Percentiles rank a stretch among this genome's conserved stretches.
Evolutionary conservation across 371 early-diverging fungal species (phyloP).

Genomic region (Parasitella parasitica): DNA sequence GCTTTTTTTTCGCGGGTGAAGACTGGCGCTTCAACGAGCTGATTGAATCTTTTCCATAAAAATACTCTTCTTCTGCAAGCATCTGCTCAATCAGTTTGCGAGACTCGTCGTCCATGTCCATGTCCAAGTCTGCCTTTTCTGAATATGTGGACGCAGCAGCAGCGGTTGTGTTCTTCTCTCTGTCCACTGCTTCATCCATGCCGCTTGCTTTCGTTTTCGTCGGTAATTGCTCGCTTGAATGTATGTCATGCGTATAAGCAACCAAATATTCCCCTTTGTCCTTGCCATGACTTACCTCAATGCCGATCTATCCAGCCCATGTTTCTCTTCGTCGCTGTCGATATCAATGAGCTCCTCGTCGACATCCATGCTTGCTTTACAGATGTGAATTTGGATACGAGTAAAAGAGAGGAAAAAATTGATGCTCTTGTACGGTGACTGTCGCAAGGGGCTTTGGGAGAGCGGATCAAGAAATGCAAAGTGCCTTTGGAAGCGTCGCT

Average conservation of each 20-base stretch:
- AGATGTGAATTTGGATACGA: too few species aligned
- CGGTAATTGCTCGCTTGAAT: neutral
- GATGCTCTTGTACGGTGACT: neutral
- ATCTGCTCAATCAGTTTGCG: constrained; percentile 65
- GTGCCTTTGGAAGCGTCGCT: neutral
- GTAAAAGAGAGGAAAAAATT: constrained; percentile 1
- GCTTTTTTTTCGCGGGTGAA: neutral
- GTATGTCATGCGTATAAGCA: neutral
- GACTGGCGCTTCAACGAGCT: constrained; percentile 5
- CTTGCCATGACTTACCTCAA: neutral
- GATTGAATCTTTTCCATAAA: constrained; percentile 47
- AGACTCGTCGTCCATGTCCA: constrained; percentile 70
- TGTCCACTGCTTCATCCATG: too few species aligned
- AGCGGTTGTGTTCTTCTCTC: neutral
- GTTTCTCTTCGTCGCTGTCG: constrained; percentile 22
- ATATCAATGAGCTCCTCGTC: constrained; percentile 35
- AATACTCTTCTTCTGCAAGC: constrained; percentile 71
- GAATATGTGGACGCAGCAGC: neutral
- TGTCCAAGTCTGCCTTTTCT: constrained; percentile 20
- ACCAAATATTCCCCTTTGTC: neutral
- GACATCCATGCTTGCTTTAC: constrained; percentile 4
- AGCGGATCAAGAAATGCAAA: neutral
- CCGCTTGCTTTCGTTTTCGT: neutral
- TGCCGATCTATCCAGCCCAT: neutral
- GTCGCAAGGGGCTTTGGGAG: neutral